Conservation (phyloP, 768 basidiomycete species). For the Leccinum aurantiacum region DNA sequence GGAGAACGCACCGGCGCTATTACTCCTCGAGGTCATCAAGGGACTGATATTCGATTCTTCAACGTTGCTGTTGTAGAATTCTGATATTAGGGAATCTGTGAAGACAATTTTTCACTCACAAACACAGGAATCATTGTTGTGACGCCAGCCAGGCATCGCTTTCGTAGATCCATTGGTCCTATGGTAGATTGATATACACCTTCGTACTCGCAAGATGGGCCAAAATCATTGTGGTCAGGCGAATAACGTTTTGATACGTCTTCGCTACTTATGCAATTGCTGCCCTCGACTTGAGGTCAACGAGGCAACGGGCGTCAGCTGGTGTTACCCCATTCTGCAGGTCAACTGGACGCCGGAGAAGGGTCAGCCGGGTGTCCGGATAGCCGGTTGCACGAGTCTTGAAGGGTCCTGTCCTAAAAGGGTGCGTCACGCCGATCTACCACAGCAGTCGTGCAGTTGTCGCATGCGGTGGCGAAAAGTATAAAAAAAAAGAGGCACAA, state of each 20-base stretch:
- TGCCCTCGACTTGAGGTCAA: not conserved
- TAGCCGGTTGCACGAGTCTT: conserved; percentile 1
- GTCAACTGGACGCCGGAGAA: not conserved
- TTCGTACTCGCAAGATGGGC: not conserved
- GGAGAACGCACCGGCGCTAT: not conserved
- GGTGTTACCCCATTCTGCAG: not conserved
- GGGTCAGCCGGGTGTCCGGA: not conserved
- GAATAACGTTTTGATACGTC: not conserved
- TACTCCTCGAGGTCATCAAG: conserved; percentile 7
- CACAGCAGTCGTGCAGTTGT: not conserved
- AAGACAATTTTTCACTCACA: not conserved
- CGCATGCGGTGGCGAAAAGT: not conserved
- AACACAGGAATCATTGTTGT: not conserved
- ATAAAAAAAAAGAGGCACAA: not conserved
- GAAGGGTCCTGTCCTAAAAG: not conserved
- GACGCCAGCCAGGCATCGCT: not conserved
- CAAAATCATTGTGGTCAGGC: not conserved
- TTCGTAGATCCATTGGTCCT: not conserved
- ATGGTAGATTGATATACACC: not conserved
- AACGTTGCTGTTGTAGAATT: not conserved
- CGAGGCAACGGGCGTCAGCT: not conserved
- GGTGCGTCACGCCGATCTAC: not conserved
- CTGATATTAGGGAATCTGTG: not conserved
- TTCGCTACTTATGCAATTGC: not conserved
- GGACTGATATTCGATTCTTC: not conserved